These are phyloP conservation scores for Mucor sp. DNA, from an alignment of 371 early-diverging fungal species.

Conservation along the genomic window DNA sequence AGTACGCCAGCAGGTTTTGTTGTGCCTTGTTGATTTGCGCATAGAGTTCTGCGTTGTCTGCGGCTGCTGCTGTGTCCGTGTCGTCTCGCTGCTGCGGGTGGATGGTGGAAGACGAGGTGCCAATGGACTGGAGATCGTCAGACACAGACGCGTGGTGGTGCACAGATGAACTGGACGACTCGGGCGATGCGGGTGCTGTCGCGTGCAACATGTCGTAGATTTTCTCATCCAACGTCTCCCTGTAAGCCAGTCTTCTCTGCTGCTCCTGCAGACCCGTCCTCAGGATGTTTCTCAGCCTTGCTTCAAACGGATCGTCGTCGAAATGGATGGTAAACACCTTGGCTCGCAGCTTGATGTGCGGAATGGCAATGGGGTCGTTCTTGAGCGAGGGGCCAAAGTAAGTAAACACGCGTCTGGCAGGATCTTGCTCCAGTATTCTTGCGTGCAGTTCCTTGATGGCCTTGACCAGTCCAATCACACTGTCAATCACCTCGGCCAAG, in stretches of 20 bases:
- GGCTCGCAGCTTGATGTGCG: constrained; percentile 2
- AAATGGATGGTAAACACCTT: constrained; percentile 23
- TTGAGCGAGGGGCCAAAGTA: constrained; percentile 12
- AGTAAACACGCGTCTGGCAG: neutral
- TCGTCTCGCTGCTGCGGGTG: neutral
- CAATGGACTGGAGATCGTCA: neutral
- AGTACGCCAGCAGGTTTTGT: constrained; percentile 13
- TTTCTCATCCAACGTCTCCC: constrained; percentile 50
- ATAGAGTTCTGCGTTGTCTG: neutral
- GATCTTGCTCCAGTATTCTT: constrained; percentile 4
- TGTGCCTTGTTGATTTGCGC: constrained; percentile 11
- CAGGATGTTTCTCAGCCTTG: constrained; percentile 35
- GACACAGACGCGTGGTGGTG: neutral
- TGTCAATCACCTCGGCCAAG: constrained; percentile 21
- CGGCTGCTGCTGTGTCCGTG: neutral
- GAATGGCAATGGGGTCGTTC: constrained; percentile 10
- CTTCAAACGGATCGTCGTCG: constrained; percentile 56
- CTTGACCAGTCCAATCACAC: constrained; percentile 17
- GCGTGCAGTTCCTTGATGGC: constrained; percentile 27
- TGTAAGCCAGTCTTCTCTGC: constrained; percentile 39
- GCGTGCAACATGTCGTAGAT: constrained; percentile 20
- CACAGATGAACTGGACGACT: neutral
- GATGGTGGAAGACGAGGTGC: neutral
- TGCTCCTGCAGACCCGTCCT: constrained; percentile 50
- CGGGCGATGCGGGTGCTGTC: neutral